These are phyloP conservation scores for Penicillium tannophilum DNA, from an alignment of 495 filamentous ascomycete species.

Conservation along the genomic window DNA sequence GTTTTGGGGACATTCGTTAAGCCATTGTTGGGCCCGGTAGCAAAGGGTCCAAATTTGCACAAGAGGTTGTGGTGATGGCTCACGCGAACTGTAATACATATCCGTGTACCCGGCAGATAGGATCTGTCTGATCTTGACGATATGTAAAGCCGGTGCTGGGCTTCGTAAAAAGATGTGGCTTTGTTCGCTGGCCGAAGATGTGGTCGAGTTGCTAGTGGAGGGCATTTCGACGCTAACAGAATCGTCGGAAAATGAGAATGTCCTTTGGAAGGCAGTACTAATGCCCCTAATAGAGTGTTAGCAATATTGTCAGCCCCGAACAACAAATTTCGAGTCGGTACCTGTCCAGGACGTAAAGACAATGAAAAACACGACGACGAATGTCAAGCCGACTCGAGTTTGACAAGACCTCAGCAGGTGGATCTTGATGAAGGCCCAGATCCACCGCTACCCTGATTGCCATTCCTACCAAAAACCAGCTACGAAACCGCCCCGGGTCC, in stretches of 20 bases:
- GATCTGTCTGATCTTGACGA: slow-evolving; percentile 74
- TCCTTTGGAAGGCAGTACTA: slow-evolving; percentile 74
- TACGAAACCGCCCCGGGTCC: slow-evolving; percentile 85
- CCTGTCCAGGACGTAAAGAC: slow-evolving; percentile 85
- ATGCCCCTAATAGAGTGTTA: slow-evolving; percentile 60
- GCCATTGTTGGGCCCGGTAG: slow-evolving; percentile 67
- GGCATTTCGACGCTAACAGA: slow-evolving; percentile 72
- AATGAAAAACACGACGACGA: slow-evolving; percentile 79
- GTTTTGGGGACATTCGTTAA: slow-evolving; percentile 58
- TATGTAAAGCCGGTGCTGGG: slow-evolving; percentile 55
- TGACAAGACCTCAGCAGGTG: slow-evolving; percentile 62
- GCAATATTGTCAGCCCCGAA: not conserved
- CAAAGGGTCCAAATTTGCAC: slow-evolving; percentile 65
- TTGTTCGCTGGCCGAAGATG: slow-evolving; percentile 34
- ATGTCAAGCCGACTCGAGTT: slow-evolving; percentile 68
- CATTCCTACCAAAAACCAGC: slow-evolving; percentile 87
- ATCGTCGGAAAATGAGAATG: slow-evolving; percentile 90
- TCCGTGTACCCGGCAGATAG: slow-evolving; percentile 83
- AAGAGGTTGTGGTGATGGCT: slow-evolving; percentile 60
- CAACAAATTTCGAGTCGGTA: slow-evolving; percentile 28
- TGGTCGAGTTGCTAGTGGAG: slow-evolving; percentile 33
- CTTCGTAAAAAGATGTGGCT: slow-evolving; percentile 51
- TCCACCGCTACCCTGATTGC: slow-evolving; percentile 83
- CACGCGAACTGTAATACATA: slow-evolving; percentile 70
- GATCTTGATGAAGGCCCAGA: slow-evolving; percentile 87